Evolutionary conservation across 257 asterid species (phyloP).

Genomic region (Handroanthus guayacan): DNA sequence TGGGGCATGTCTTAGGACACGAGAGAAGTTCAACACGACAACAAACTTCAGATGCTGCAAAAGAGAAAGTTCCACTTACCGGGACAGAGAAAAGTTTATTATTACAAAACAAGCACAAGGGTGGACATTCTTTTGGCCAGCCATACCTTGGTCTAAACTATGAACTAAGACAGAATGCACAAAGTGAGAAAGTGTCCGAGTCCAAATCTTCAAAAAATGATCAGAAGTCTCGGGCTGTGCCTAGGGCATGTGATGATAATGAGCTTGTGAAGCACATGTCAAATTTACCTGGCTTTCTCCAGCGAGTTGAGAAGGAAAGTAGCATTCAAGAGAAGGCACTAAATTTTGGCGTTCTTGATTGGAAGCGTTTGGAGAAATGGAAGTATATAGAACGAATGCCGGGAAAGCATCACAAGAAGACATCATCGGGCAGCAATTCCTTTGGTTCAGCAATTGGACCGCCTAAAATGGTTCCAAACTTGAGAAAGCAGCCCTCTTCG

Average conservation of each 20-base stretch:
- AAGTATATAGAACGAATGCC: slow-evolving; percentile 81
- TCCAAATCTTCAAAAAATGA: slow-evolving; percentile 44
- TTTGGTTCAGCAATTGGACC: slow-evolving; percentile 46
- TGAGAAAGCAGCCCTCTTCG: slow-evolving; percentile 45
- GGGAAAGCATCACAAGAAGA: slow-evolving; percentile 49
- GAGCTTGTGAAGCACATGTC: slow-evolving; percentile 97
- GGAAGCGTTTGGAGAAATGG: slow-evolving; percentile 90
- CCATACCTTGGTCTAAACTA: slow-evolving; percentile 42
- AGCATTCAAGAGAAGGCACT: slow-evolving; percentile 81
- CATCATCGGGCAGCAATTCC: slow-evolving; percentile 45
- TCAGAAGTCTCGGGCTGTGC: slow-evolving; percentile 40
- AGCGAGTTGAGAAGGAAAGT: slow-evolving; percentile 61
- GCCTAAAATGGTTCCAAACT: slow-evolving; percentile 44
- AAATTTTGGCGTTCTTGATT: slow-evolving; percentile 94
- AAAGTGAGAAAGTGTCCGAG: slow-evolving; percentile 40
- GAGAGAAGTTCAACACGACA: slow-evolving; percentile 42
- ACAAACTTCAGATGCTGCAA: slow-evolving; percentile 32
- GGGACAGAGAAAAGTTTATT: slow-evolving; percentile 35
- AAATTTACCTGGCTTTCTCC: slow-evolving; percentile 84
- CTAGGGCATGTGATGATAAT: slow-evolving; percentile 50
- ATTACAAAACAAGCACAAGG: slow-evolving; percentile 42
- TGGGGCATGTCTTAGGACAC: slow-evolving; percentile 47
- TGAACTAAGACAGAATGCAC: slow-evolving; percentile 40
- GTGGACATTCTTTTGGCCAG: slow-evolving; percentile 51
- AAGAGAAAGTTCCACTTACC: slow-evolving; percentile 43